A percentile compares a stretch with the other conserved stretches of the same genome.
phyloP scores from a whole-genome alignment of 768 basidiomycete species.

The Podaxis mareebaensis region DNA sequence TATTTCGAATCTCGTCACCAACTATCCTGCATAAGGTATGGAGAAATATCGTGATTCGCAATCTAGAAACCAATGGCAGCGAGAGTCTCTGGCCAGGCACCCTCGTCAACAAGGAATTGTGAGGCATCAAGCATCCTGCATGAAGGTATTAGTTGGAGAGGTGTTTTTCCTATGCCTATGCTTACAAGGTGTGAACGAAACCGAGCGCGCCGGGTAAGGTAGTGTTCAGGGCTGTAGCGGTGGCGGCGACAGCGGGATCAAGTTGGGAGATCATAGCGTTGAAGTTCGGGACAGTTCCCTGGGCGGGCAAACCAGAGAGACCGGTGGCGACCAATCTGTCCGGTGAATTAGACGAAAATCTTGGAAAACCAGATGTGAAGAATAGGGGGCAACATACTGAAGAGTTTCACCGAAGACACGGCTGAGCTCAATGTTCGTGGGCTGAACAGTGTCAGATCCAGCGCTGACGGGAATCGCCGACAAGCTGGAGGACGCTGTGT shows the following conservation, averaged over 20 bases:
- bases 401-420: constrained; percentile 29
- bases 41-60: not conserved
- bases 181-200: constrained; percentile 34
- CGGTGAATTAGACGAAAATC: not conserved
- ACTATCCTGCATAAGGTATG: not conserved
- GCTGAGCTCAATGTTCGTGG: constrained; percentile 37
- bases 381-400: constrained; percentile 24
- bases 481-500: constrained; percentile 24
- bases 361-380: not conserved
- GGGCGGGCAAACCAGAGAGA: constrained; percentile 30
- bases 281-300: constrained; percentile 28
- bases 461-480: constrained; percentile 27
- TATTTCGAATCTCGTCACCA: not conserved
- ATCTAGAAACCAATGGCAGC: constrained; percentile 32
- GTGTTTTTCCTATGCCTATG: not conserved
- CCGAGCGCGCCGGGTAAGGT: constrained; percentile 27
- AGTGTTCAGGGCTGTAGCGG: constrained; percentile 29
- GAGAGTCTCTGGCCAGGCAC: constrained; percentile 33
- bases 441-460: constrained; percentile 31
- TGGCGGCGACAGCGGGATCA: constrained; percentile 30
- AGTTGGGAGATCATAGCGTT: constrained; percentile 25
- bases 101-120: constrained; percentile 33
- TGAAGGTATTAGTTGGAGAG: not conserved
- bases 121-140: constrained; percentile 35
- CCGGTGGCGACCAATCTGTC: constrained; percentile 29